Percentiles rank a stretch among this genome's conserved stretches.
These are phyloP conservation scores for Osmozyma mogii DNA, from an alignment of 805 yeast genomes.

Conservation along the genomic window DNA sequence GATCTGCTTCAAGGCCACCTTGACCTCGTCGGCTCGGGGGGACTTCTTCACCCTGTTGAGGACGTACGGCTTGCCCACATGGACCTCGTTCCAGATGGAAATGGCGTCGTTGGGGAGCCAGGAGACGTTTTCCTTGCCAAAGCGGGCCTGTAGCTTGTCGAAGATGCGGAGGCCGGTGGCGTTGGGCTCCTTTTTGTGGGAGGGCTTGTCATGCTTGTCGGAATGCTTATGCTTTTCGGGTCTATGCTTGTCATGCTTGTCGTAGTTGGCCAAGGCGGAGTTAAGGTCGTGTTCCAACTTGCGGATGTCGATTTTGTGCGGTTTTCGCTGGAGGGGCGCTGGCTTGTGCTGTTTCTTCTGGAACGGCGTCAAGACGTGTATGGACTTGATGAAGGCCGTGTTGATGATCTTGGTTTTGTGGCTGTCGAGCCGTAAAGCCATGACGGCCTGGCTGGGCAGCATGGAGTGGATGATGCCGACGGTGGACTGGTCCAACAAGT, in stretches of 20 bases:
- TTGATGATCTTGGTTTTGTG: conserved; percentile 44
- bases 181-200: background rate
- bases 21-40: conserved; percentile 15
- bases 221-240: background rate
- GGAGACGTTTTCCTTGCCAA: conserved; percentile 18
- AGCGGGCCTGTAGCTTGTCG: background rate
- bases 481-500: conserved; percentile 47
- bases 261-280: background rate
- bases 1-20: conserved; percentile 17
- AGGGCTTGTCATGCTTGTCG: background rate
- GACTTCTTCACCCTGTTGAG: conserved; percentile 19
- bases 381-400: conserved; percentile 47
- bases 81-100: conserved; percentile 19
- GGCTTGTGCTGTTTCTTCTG: conserved; percentile 24
- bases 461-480: conserved; percentile 61
- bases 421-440: conserved; percentile 19
- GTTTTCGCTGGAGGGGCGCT: conserved; percentile 10
- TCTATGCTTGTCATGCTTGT: background rate
- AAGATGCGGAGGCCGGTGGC: conserved; percentile 1
- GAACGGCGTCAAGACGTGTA: conserved; percentile 29
- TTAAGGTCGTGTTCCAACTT: conserved; percentile 6
- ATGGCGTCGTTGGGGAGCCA: background rate
- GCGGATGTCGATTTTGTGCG: conserved; percentile 5
- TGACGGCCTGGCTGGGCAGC: conserved; percentile 40
- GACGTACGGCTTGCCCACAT: conserved; percentile 32